Evolutionary conservation across 768 basidiomycete species (phyloP).

Genomic region (Termitomyces sp.): DNA sequence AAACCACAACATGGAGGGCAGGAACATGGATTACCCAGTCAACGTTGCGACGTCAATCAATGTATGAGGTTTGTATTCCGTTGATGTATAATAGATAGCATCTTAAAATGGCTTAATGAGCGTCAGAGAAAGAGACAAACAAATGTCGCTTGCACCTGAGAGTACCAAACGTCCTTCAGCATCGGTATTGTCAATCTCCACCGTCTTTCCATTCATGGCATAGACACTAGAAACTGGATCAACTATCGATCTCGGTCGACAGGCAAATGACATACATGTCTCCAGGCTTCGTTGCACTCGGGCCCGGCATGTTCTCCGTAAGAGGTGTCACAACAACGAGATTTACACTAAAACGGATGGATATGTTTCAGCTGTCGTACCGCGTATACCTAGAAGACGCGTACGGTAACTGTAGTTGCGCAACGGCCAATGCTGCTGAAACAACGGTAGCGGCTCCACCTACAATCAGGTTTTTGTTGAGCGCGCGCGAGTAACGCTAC

Average conservation of each 20-base stretch:
- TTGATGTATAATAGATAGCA: slow-evolving; percentile 78
- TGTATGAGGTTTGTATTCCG: slow-evolving; percentile 74
- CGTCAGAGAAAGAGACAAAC: neutral
- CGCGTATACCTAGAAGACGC: slow-evolving; percentile 19
- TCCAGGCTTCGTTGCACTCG: slow-evolving; percentile 73
- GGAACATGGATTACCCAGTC: slow-evolving; percentile 49
- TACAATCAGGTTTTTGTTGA: slow-evolving; percentile 15
- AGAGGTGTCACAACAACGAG: slow-evolving; percentile 69
- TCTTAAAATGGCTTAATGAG: slow-evolving; percentile 35
- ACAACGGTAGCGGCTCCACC: slow-evolving; percentile 80
- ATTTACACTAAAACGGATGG: slow-evolving; percentile 50
- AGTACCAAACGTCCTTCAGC: slow-evolving; percentile 78
- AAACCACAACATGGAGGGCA: neutral
- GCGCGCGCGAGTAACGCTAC: neutral
- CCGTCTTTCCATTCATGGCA: slow-evolving; percentile 84
- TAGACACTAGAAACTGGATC: slow-evolving; percentile 45
- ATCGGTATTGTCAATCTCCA: slow-evolving; percentile 87
- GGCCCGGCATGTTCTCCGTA: slow-evolving; percentile 83
- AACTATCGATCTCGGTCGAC: neutral
- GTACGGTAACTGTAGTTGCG: slow-evolving; percentile 76
- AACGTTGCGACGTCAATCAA: slow-evolving; percentile 86
- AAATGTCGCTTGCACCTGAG: slow-evolving; percentile 41
- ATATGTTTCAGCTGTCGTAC: neutral
- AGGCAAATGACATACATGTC: slow-evolving; percentile 54
- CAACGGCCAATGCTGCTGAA: slow-evolving; percentile 69